phyloP scores from a whole-genome alignment of 495 filamentous ascomycete genomes.

The Talaromyces stipitatus region DNA sequence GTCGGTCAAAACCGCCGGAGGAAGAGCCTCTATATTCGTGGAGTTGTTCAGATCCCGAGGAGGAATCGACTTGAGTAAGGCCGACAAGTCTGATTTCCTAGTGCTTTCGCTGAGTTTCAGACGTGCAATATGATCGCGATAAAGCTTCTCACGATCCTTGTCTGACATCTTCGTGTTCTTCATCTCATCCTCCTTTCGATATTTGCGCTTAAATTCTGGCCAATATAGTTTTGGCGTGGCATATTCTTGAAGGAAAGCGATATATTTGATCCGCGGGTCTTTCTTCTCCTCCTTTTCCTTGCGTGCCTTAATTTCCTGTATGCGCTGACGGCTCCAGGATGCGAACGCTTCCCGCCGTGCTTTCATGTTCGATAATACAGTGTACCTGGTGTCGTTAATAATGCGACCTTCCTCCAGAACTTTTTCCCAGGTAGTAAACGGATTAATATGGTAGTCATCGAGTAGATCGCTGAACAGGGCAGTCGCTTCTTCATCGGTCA shows the following conservation, averaged over 20 bases:
- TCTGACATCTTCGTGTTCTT: conserved; percentile 65
- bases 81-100: conserved; percentile 70
- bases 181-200: conserved; percentile 74
- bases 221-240: conserved; percentile 90
- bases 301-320: conserved; percentile 60
- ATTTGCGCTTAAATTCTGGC: conserved; percentile 92
- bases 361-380: conserved; percentile 71
- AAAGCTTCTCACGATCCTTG: conserved; percentile 85
- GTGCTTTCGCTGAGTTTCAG: conserved; percentile 68
- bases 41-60: conserved; percentile 57
- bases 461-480: conserved; percentile 82
- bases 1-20: conserved; percentile 62
- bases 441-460: conserved; percentile 71
- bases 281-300: conserved; percentile 72
- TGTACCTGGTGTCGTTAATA: conserved; percentile 80
- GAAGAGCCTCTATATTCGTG: conserved; percentile 56
- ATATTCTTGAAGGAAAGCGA: conserved; percentile 71
- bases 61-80: conserved; percentile 65
- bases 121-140: conserved; percentile 76
- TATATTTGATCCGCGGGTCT: conserved; percentile 78
- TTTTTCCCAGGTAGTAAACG: conserved; percentile 88
- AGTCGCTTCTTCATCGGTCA: conserved; percentile 60
- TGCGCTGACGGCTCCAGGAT: conserved; percentile 68
- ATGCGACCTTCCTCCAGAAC: conserved; percentile 75
- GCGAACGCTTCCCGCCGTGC: conserved; percentile 73